These are phyloP conservation scores for Colletotrichum salicis DNA, from an alignment of 2,329 filamentous ascomycete genomes.

Conservation along the genomic window DNA sequence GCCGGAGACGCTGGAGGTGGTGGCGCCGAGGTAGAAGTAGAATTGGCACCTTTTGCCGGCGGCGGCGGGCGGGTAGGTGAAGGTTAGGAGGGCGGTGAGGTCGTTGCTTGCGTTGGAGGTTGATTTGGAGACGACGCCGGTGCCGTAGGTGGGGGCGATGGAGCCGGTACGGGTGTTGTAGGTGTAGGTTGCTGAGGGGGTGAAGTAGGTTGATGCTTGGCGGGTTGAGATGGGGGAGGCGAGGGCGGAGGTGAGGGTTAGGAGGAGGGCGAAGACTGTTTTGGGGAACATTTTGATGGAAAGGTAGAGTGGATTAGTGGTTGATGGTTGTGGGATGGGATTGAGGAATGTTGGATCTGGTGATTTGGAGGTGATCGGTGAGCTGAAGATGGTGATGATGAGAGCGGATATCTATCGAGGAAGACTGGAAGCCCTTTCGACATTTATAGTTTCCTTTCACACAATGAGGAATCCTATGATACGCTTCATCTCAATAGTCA, in stretches of 20 bases:
- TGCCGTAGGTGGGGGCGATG: constrained; percentile 32
- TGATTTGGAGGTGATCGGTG: not conserved
- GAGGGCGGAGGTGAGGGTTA: constrained; percentile 37
- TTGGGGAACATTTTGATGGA: constrained; percentile 39
- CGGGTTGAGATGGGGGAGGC: constrained; percentile 38
- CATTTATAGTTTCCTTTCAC: not conserved
- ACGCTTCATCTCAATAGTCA: not conserved
- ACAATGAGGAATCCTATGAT: not conserved
- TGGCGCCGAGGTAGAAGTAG: constrained; percentile 39
- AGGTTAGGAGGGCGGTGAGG: constrained; percentile 43
- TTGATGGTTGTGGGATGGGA: not conserved
- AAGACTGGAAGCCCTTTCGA: not conserved
- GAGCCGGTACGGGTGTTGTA: constrained; percentile 41
- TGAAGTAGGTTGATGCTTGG: constrained; percentile 35
- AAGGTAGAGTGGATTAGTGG: not conserved
- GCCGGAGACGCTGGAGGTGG: constrained; percentile 35
- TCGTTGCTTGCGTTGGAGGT: constrained; percentile 41
- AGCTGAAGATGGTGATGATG: not conserved
- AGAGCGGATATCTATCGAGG: not conserved
- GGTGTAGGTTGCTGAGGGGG: constrained; percentile 38
- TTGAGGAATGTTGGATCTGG: not conserved
- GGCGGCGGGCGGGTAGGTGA: constrained; percentile 40
- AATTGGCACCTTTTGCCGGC: constrained; percentile 42
- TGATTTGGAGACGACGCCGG: constrained; percentile 37
- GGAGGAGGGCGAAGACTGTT: constrained; percentile 36